Conservation (phyloP, 129 eudicot genomes). For the Artemisia annua region DNA sequence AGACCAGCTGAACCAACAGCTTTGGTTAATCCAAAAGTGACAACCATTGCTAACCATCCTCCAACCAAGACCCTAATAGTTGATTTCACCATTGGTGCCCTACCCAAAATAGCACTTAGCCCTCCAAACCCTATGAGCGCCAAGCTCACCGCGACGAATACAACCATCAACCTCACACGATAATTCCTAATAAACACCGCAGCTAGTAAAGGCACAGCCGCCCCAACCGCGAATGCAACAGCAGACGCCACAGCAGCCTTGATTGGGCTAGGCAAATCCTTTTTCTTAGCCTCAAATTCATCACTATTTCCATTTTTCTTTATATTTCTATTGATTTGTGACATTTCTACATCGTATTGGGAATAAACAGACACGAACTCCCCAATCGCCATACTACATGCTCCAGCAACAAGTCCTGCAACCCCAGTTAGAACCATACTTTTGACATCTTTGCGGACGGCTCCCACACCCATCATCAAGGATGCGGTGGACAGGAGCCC, state of each 20-base stretch:
- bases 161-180: constrained; percentile 46
- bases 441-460: constrained; percentile 46
- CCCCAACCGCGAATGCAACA: constrained; percentile 53
- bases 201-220: constrained; percentile 54
- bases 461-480: constrained; percentile 58
- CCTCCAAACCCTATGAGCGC: constrained; percentile 61
- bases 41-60: constrained; percentile 73
- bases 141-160: constrained; percentile 50
- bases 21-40: constrained; percentile 65
- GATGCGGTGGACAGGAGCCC: constrained; percentile 56
- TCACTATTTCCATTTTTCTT: neutral
- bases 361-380: constrained; percentile 63
- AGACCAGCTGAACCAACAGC: constrained; percentile 39
- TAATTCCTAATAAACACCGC: constrained; percentile 46
- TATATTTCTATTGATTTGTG: constrained; percentile 49
- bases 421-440: constrained; percentile 52
- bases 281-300: constrained; percentile 29
- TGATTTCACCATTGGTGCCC: constrained; percentile 55
- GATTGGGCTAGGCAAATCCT: constrained; percentile 48
- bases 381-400: constrained; percentile 61
- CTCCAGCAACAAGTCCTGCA: constrained; percentile 61
- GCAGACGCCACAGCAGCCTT: constrained; percentile 66
- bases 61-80: constrained; percentile 60
- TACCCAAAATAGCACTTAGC: constrained; percentile 54
- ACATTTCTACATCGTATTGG: constrained; percentile 60